These are phyloP conservation scores for Plenodomus tracheiphilus DNA, from an alignment of 2,329 filamentous ascomycete species.

Conservation along the genomic window DNA sequence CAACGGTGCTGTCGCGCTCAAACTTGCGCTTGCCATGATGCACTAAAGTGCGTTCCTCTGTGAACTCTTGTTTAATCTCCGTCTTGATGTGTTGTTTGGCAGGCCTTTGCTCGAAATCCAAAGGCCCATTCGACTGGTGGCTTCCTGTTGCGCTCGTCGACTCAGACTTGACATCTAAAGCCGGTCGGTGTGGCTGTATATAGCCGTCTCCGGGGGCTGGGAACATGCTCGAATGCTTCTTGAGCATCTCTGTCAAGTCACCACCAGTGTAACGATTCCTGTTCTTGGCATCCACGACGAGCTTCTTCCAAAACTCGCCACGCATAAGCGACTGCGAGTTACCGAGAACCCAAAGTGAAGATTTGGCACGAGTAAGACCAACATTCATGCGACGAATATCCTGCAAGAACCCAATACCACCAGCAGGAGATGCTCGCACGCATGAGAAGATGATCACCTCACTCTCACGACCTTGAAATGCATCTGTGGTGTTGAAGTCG, in stretches of 20 bases:
- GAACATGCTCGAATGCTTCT: slow-evolving; percentile 54
- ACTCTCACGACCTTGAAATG: slow-evolving; percentile 94
- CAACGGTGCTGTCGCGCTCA: slow-evolving; percentile 65
- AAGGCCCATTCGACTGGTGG: slow-evolving; percentile 20
- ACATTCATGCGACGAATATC: slow-evolving; percentile 99
- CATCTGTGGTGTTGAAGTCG: slow-evolving; percentile 98
- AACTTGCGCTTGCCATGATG: slow-evolving; percentile 78
- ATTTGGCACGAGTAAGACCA: slow-evolving; percentile 93
- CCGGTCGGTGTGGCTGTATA: slow-evolving; percentile 22
- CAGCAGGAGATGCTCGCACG: slow-evolving; percentile 86
- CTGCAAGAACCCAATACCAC: slow-evolving; percentile 97
- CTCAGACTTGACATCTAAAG: slow-evolving; percentile 25
- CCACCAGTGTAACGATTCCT: slow-evolving; percentile 78
- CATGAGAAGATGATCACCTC: slow-evolving; percentile 99
- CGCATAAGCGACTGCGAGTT: slow-evolving; percentile 85
- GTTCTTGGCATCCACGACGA: slow-evolving; percentile 78
- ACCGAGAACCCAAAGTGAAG: slow-evolving; percentile 92
- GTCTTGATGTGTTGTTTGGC: slow-evolving; percentile 23
- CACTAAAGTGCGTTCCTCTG: slow-evolving; percentile 66
- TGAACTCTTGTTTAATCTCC: slow-evolving; percentile 24
- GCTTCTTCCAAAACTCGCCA: slow-evolving; percentile 85
- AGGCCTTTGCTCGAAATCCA: slow-evolving; percentile 8
- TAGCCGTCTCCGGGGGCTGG: slow-evolving; percentile 35
- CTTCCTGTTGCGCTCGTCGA: slow-evolving; percentile 28
- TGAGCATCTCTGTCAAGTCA: slow-evolving; percentile 60